Evolutionary conservation across 345 rosid genomes (phyloP), one percentile per base, ranked within the genome.

Genomic region (Turritis glabra): DNA sequence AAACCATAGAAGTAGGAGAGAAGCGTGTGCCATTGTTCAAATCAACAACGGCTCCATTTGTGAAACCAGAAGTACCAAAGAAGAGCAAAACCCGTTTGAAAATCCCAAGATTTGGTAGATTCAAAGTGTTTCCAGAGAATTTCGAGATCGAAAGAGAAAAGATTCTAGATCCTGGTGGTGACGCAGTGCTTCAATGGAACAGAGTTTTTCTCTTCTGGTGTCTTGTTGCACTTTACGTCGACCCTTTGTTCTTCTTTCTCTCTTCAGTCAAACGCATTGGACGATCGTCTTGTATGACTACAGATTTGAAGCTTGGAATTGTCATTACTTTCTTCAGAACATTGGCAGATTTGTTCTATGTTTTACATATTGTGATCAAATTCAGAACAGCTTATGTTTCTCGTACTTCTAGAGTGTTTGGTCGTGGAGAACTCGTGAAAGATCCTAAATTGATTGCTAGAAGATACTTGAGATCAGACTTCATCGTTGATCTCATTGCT

Each of bases 361-460:
- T 84, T 18, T 73, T 88, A 72, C 90, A 89, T 35, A 78, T 91
- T 57, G 78, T 84, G 13, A 58, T 91, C 30, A 89, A 91, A 79
- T 89, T 88, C 74, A 74, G 91, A 58, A 94, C 98, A 8, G 98
- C 88, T 75, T 91, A 84, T 55, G 89, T 90, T 5, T 83, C 94
- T 14, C 96, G 88, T 2, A 82, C 81, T 73, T 89, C 94, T 9
- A 84, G 96, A 76, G 89, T 88, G 26, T 87, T 88, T 72, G 96
- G 97, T 33, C 88, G 90, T 59, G 97, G 97, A 1, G 97, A 88
- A 57, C 91, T 91, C 44, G 95, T 88, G 8, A 84, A 79, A 79
- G 93, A 93, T 84, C 86, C 87, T 5, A 67, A 80, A 47, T 38
- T 73, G 80, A 91, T 94, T 51, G 88, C 95, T 2, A 80, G 63